Evolutionary conservation across 805 yeast species (phyloP).

Genomic region (Blastobotrys muscicola): DNA sequence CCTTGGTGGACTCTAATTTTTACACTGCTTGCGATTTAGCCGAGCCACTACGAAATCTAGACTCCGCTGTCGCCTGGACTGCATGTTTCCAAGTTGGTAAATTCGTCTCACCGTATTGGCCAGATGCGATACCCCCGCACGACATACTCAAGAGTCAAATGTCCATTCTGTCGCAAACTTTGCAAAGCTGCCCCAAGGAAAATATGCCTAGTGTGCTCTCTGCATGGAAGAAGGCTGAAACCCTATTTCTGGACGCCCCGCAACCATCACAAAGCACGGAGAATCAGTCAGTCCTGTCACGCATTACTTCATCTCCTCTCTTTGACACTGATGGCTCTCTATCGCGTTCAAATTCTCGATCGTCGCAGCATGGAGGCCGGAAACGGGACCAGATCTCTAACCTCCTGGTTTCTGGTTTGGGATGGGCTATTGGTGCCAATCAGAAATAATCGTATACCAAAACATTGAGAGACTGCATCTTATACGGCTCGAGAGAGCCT

Average conservation of each 20-base stretch:
- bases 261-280: neutral
- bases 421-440: conserved; percentile 55
- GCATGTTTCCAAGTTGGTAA: conserved; percentile 69
- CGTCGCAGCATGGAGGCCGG: conserved; percentile 6
- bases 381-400: conserved; percentile 38
- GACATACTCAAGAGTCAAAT: conserved; percentile 41
- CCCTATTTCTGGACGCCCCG: conserved; percentile 4
- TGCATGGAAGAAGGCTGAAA: conserved; percentile 41
- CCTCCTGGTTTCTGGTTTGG: conserved; percentile 45
- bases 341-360: neutral
- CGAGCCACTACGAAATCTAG: conserved; percentile 17
- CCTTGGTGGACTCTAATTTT: conserved; percentile 56
- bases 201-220: conserved; percentile 47
- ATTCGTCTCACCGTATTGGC: conserved; percentile 39
- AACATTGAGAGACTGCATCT: no score
- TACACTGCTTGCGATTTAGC: conserved; percentile 39
- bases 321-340: conserved; percentile 1
- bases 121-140: conserved; percentile 26
- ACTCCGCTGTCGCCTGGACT: conserved; percentile 42
- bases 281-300: neutral
- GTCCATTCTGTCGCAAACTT: conserved; percentile 41
- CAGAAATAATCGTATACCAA: neutral
- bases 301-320: conserved; percentile 1
- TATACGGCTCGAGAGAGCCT: no score
- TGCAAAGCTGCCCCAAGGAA: conserved; percentile 44